A percentile compares a stretch with the other conserved stretches of the same genome.
phyloP scores from a whole-genome alignment of 805 yeast species.

The Candida coquimbonensis region DNA sequence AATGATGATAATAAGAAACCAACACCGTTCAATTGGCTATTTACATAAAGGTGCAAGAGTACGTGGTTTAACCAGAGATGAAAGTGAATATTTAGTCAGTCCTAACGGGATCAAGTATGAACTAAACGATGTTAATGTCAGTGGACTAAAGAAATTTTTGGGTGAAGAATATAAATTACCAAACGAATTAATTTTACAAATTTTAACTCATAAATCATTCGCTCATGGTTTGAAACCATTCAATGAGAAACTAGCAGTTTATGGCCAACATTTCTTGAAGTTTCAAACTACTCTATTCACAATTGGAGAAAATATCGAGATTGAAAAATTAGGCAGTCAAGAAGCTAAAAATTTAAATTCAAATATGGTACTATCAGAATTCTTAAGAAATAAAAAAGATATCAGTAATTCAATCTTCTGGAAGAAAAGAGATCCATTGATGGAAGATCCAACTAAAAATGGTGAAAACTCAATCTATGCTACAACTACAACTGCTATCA shows the following conservation, averaged over 20 bases:
- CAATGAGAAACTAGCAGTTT: slow-evolving; percentile 73
- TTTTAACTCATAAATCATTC: slow-evolving; percentile 89
- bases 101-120: slow-evolving; percentile 52
- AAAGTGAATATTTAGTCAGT: slow-evolving; percentile 45
- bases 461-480: slow-evolving; percentile 52
- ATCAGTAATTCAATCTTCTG: slow-evolving; percentile 56
- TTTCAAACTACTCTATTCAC: slow-evolving; percentile 28
- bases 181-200: slow-evolving; percentile 63
- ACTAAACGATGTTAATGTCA: slow-evolving; percentile 39
- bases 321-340: slow-evolving; percentile 44
- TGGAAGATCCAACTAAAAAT: slow-evolving; percentile 37
- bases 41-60: slow-evolving; percentile 45
- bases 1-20: background rate
- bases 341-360: slow-evolving; percentile 45
- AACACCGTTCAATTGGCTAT: slow-evolving; percentile 30
- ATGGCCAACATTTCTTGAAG: slow-evolving; percentile 62
- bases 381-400: slow-evolving; percentile 35
- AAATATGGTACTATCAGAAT: slow-evolving; percentile 42
- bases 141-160: slow-evolving; percentile 42
- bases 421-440: slow-evolving; percentile 48
- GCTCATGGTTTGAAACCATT: slow-evolving; percentile 87
- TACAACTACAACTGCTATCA: slow-evolving; percentile 49
- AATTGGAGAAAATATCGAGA: slow-evolving; percentile 14
- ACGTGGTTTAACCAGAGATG: slow-evolving; percentile 67
- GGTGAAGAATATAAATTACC: slow-evolving; percentile 45